These are phyloP conservation scores for Ilyonectria destructans DNA, from an alignment of 2,329 filamentous ascomycete species.

Conservation along the genomic window DNA sequence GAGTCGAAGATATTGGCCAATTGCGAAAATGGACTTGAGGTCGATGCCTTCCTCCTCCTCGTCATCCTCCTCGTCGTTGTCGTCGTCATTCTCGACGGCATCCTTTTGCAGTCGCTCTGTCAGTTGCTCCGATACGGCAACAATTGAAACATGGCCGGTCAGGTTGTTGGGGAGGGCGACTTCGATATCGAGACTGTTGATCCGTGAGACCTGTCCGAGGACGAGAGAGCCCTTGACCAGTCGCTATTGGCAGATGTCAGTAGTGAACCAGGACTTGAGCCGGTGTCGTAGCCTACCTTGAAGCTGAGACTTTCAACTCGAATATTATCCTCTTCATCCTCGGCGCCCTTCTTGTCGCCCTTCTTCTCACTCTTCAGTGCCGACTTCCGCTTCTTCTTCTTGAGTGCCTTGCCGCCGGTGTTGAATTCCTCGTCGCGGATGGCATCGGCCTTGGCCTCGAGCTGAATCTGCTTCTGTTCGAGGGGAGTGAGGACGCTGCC, in stretches of 20 bases:
- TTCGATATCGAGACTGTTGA: constrained; percentile 84
- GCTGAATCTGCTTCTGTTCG: constrained; percentile 96
- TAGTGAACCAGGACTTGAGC: constrained; percentile 28
- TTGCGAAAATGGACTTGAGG: constrained; percentile 80
- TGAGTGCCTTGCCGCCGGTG: constrained; percentile 61
- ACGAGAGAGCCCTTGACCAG: constrained; percentile 89
- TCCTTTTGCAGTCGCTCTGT: constrained; percentile 83
- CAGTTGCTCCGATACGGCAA: constrained; percentile 88
- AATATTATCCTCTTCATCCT: constrained; percentile 69
- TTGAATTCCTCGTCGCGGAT: constrained; percentile 85
- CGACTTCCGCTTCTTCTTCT: constrained; percentile 72
- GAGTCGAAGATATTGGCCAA: constrained; percentile 91
- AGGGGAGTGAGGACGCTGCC: constrained; percentile 92
- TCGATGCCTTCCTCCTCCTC: constrained; percentile 75
- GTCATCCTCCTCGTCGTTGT: constrained; percentile 67
- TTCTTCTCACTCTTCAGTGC: constrained; percentile 69
- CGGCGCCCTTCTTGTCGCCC: constrained; percentile 59
- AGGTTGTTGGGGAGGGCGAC: constrained; percentile 94
- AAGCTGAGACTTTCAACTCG: constrained; percentile 91
- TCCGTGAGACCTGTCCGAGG: constrained; percentile 87
- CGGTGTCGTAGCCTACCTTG: constrained; percentile 72
- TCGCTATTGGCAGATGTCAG: constrained; percentile 70
- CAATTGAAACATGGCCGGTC: constrained; percentile 89
- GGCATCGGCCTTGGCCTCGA: constrained; percentile 93
- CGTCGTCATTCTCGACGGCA: constrained; percentile 67